These are phyloP conservation scores for Ogataea pilisensis DNA, from an alignment of 805 yeast genomes.

Conservation along the genomic window DNA sequence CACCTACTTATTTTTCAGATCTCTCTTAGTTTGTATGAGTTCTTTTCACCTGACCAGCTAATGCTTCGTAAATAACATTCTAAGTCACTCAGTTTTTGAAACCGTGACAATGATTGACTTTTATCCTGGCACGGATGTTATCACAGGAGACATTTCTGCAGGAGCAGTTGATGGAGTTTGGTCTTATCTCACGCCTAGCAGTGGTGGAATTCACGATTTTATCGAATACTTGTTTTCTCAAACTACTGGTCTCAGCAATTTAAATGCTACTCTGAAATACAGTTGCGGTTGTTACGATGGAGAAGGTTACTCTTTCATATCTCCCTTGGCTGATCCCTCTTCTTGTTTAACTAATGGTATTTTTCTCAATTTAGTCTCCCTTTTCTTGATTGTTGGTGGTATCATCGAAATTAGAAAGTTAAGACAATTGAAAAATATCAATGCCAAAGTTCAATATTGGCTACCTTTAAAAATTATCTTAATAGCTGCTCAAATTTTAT, in stretches of 20 bases:
- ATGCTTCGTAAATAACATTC: too few species aligned
- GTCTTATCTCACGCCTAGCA: slow-evolving; percentile 2
- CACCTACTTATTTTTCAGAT: too few species aligned
- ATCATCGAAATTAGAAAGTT: slow-evolving; percentile 32
- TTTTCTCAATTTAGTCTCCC: slow-evolving; percentile 33
- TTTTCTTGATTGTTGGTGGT: slow-evolving; percentile 37
- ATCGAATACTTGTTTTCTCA: slow-evolving; percentile 1
- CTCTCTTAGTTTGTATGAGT: too few species aligned
- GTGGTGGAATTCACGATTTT: slow-evolving; percentile 5
- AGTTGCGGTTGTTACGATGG: slow-evolving; percentile 32
- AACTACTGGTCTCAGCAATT: not conserved
- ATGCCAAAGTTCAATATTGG: slow-evolving; percentile 32
- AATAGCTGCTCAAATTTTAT: slow-evolving; percentile 35
- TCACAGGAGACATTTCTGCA: slow-evolving; percentile 7
- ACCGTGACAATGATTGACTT: not conserved
- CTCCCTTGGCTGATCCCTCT: slow-evolving; percentile 41
- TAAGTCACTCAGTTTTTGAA: not conserved
- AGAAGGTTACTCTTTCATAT: slow-evolving; percentile 44
- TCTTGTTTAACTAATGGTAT: slow-evolving; percentile 50
- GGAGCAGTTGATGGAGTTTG: slow-evolving; percentile 7
- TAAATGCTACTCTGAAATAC: not conserved
- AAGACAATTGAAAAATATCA: slow-evolving; percentile 30
- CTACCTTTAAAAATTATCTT: slow-evolving; percentile 41
- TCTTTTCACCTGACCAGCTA: too few species aligned
- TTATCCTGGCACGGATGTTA: slow-evolving; percentile 2